These are phyloP conservation scores for Paralagenidium karlingii DNA, from an alignment of 352 stramenopile genomes.

Conservation along the genomic window DNA sequence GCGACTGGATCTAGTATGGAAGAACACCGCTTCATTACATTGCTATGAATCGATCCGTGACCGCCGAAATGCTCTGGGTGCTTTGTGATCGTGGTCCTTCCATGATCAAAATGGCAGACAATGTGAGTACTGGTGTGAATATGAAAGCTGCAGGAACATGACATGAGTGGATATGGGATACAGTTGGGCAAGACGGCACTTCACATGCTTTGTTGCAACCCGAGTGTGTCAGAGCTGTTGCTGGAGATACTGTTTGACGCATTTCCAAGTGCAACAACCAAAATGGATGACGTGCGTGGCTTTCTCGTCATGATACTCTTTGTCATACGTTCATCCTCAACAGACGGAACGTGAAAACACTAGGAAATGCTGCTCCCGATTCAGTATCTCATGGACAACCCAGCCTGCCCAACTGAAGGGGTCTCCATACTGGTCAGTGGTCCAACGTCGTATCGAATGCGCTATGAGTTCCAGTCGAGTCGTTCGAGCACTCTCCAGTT, in stretches of 20 bases:
- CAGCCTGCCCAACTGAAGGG: conserved; percentile 25
- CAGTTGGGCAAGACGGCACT: conserved; percentile 36
- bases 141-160: no score
- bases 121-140: no score
- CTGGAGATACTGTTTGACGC: conserved; percentile 63
- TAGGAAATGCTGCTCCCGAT: conserved; percentile 56
- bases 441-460: conserved; percentile 43
- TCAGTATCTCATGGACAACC: conserved; percentile 61
- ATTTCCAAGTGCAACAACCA: conserved; percentile 33
- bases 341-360: no score
- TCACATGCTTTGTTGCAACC: conserved; percentile 48
- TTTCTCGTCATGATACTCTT: no score
- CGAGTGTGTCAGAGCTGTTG: conserved; percentile 25
- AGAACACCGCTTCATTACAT: conserved; percentile 58
- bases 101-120: no score
- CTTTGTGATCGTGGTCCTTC: conserved; percentile 63
- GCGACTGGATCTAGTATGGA: conserved; percentile 16
- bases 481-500: conserved; percentile 13
- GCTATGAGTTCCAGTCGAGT: conserved; percentile 40
- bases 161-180: no score
- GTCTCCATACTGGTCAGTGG: conserved; percentile 39
- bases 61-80: conserved; percentile 47
- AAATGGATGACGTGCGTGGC: conserved; percentile 27
- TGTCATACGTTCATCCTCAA: no score
- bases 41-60: conserved; percentile 42